Conservation (phyloP, 129 eudicot genomes). For the Gnaphalium uliginosum region DNA sequence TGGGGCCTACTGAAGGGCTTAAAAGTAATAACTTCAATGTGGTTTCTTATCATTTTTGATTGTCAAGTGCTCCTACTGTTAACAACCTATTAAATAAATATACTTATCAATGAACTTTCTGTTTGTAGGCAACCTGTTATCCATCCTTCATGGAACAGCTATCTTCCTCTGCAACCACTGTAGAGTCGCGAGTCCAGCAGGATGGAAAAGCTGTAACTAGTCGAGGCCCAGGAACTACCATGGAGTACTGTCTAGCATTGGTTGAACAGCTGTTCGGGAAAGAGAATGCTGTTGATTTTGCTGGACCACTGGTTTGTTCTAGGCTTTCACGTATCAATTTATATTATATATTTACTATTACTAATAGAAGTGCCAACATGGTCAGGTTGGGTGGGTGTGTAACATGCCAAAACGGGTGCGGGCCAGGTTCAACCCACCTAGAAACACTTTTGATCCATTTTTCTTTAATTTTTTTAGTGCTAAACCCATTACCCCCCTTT, state of each 20-base stretch:
- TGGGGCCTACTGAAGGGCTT: slow-evolving; percentile 90
- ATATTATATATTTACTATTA: no score
- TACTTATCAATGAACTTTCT: slow-evolving; percentile 3
- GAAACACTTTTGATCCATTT: no score
- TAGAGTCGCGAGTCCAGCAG: slow-evolving; percentile 84
- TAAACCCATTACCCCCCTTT: no score
- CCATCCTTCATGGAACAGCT: slow-evolving; percentile 91
- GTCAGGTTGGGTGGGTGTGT: no score
- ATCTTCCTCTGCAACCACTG: slow-evolving; percentile 69
- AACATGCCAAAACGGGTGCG: no score
- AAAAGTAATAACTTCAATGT: slow-evolving; percentile 44
- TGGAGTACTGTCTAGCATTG: slow-evolving; percentile 80
- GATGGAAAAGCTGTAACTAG: slow-evolving; percentile 88
- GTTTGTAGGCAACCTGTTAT: slow-evolving; percentile 84
- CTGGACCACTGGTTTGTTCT: slow-evolving; percentile 73
- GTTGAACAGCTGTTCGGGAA: slow-evolving; percentile 79
- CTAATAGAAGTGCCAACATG: not conserved
- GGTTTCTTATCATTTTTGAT: not conserved
- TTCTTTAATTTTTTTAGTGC: no score
- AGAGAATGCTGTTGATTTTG: slow-evolving; percentile 77
- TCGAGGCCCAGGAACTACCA: slow-evolving; percentile 90
- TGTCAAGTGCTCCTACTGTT: not conserved
- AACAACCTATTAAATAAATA: no score
- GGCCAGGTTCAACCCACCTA: no score
- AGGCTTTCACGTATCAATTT: not conserved